Conservation (phyloP, 257 asterid genomes). For the Nicotiana tabacum region DNA sequence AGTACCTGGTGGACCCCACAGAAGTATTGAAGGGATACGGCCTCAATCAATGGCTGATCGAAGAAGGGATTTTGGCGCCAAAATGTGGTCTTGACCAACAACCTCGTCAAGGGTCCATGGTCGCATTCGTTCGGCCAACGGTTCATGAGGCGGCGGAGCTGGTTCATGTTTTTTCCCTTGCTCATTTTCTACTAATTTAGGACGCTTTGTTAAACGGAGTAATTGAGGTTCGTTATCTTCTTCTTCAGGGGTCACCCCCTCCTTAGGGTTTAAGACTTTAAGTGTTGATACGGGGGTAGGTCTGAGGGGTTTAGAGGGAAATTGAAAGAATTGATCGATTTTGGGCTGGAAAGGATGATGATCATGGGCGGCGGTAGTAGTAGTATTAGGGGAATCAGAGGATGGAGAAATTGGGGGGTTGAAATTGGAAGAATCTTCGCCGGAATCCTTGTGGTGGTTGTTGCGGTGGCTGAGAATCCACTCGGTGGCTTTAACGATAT, state of each 20-base stretch:
- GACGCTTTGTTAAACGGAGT: constrained; percentile 35
- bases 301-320: constrained; percentile 16
- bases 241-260: not conserved
- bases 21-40: constrained; percentile 63
- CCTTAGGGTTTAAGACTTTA: not conserved
- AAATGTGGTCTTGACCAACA: constrained; percentile 79
- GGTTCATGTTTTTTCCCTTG: not conserved
- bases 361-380: constrained; percentile 8
- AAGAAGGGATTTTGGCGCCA: constrained; percentile 47
- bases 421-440: constrained; percentile 14
- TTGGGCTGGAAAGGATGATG: constrained; percentile 46
- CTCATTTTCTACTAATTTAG: constrained; percentile 13
- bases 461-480: constrained; percentile 47
- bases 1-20: constrained; percentile 94
- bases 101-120: constrained; percentile 69
- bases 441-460: constrained; percentile 2
- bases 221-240: constrained; percentile 10
- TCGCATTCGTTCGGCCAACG: constrained; percentile 73
- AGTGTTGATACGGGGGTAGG: constrained; percentile 4
- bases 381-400: not conserved
- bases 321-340: constrained; percentile 57
- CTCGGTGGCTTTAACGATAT: constrained; percentile 62
- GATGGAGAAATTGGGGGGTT: constrained; percentile 18
- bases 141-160: constrained; percentile 34
- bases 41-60: constrained; percentile 41